These are phyloP conservation scores for Viola odorata DNA, from an alignment of 345 rosid species.

Conservation along the genomic window DNA sequence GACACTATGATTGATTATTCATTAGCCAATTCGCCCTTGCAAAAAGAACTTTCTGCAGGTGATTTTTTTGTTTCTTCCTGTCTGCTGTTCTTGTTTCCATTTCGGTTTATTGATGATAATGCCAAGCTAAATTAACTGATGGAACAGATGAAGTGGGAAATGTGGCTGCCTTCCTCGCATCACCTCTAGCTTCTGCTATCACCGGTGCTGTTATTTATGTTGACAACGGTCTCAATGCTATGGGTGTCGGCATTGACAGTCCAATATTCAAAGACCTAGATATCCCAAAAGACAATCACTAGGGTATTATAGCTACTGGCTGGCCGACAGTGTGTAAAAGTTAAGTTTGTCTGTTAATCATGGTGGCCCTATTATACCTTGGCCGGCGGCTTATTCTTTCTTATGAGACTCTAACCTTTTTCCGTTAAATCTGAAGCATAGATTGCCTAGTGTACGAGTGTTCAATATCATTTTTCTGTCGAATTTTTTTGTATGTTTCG, in stretches of 20 bases:
- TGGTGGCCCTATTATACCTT: not conserved
- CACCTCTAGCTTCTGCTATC: constrained; percentile 90
- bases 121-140: constrained; percentile 6
- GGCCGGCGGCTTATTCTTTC: constrained; percentile 5
- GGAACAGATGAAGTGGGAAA: constrained; percentile 90
- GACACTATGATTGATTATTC: constrained; percentile 86
- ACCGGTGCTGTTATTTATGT: constrained; percentile 83
- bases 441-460: not conserved
- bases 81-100: not conserved
- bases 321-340: not conserved
- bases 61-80: not conserved
- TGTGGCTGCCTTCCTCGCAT: constrained; percentile 84
- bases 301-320: constrained; percentile 12
- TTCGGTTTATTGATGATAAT: not conserved
- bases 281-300: constrained; percentile 49
- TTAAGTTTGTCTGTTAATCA: not conserved
- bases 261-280: constrained; percentile 72
- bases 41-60: constrained; percentile 89
- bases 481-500: not conserved
- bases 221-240: constrained; percentile 91
- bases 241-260: constrained; percentile 92
- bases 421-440: not conserved
- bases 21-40: constrained; percentile 71
- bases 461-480: not conserved
- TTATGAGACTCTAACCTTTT: not conserved